Evolutionary conservation across 2,329 filamentous ascomycete species (phyloP).

Genomic region (Trichoderma sp.): DNA sequence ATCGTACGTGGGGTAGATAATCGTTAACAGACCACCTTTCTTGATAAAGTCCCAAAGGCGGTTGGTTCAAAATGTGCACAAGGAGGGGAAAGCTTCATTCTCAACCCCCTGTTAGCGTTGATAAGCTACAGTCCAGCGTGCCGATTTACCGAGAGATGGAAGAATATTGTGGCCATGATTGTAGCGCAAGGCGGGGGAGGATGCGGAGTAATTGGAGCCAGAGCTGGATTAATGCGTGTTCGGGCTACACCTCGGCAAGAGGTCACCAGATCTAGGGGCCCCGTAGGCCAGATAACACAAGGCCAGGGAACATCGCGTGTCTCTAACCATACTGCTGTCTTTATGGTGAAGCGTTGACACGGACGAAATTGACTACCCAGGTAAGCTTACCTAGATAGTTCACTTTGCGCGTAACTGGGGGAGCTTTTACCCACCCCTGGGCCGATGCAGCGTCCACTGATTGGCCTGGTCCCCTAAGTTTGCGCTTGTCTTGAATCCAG

Average conservation of each 20-base stretch:
- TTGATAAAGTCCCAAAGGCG: not conserved
- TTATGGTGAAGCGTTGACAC: not conserved
- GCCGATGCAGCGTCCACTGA: not conserved
- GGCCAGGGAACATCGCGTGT: not conserved
- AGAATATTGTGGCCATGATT: not conserved
- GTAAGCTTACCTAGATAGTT: not conserved
- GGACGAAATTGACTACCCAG: not conserved
- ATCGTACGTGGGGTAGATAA: not conserved
- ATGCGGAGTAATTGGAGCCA: slow-evolving; percentile 8
- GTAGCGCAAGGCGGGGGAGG: not conserved
- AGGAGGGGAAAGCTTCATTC: slow-evolving; percentile 3
- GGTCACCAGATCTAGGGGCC: not conserved
- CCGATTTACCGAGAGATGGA: slow-evolving; percentile 11
- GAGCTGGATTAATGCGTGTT: not conserved
- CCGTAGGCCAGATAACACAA: not conserved
- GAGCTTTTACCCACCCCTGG: not conserved
- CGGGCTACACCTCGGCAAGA: not conserved
- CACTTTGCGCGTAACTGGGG: not conserved
- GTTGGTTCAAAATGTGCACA: not conserved
- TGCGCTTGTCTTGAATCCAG: not conserved
- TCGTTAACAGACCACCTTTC: not conserved
- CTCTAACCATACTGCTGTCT: not conserved
- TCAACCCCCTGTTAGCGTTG: slow-evolving; percentile 4
- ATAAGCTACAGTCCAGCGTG: slow-evolving; percentile 2
- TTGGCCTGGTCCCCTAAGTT: not conserved